A percentile compares a stretch with the other conserved stretches of the same genome.
phyloP scores from a whole-genome alignment of 345 rosid species.

The Firmiana major region DNA sequence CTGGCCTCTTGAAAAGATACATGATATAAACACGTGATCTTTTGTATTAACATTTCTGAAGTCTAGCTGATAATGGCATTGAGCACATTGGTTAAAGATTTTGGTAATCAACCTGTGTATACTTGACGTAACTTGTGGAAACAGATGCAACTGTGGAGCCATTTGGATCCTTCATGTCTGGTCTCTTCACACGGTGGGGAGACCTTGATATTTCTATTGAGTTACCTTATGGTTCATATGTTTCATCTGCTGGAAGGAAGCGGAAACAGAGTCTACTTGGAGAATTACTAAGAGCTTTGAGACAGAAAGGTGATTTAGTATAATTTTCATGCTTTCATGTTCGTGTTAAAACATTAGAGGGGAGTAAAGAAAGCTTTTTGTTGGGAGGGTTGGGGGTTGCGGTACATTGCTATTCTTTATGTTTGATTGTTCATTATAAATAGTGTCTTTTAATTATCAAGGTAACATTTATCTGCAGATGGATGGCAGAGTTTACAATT shows the following conservation, averaged over 20 bases:
- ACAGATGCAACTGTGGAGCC: slow-evolving; percentile 89
- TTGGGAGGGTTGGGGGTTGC: background rate
- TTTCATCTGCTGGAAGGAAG: slow-evolving; percentile 70
- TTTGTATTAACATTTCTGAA: background rate
- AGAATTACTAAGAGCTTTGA: slow-evolving; percentile 53
- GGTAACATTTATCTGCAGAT: slow-evolving; percentile 36
- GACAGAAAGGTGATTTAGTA: slow-evolving; percentile 42
- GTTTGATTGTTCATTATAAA: slow-evolving; percentile 6
- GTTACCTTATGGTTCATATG: slow-evolving; percentile 43
- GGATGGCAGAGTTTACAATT: slow-evolving; percentile 49
- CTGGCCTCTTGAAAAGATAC: background rate
- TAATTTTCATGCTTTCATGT: background rate
- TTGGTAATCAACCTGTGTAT: background rate
- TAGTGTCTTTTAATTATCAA: background rate
- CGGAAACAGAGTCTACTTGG: slow-evolving; percentile 53
- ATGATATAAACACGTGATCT: background rate
- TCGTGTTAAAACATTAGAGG: background rate
- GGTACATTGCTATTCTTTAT: background rate
- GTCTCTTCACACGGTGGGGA: slow-evolving; percentile 73
- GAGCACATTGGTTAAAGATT: background rate
- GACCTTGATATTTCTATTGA: slow-evolving; percentile 83
- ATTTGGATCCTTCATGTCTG: slow-evolving; percentile 85
- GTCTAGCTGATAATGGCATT: background rate
- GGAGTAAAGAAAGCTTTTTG: background rate
- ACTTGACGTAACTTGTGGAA: slow-evolving; percentile 15